Base-by-base conservation (phyloP, 1,139 yeast species). In the Taphrina sp. region DNA sequence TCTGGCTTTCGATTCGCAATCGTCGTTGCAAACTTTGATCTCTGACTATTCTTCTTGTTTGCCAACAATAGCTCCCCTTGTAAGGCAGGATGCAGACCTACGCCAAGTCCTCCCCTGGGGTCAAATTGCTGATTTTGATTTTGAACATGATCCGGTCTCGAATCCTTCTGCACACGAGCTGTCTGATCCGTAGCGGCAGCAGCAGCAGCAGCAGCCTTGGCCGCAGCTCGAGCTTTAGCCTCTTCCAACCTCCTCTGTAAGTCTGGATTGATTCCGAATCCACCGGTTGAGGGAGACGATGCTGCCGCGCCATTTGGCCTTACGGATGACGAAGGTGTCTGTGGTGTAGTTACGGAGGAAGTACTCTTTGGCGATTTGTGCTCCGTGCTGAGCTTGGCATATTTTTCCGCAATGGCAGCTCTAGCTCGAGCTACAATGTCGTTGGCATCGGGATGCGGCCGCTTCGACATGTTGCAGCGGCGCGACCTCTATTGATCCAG, bases 11-110 rank as follows among this genome's bases (percentile, higher is more conserved):
- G 46, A 16, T 26, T 46, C 16, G 55, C 56, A 33, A 29, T 52
- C 5, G 42, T 39, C 36, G 43, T 47, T 10, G 59, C 51, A 29
- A 44, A 58, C 33, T 47, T 47, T 24, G 46, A 37, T 16, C 49
- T 55, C n/a, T 52, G 56, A 35, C 52, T 47, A 20, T 36, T 33
- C 8, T 29, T 39, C 23, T 33, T 33, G 24, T 19, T 55, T 14
- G 44, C 43, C 22, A 46, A 46, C 24, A 39, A 14, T 38, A 56
- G 16, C 45, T 52, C 58, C 2, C 36, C 58, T 28, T 61, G 58
- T 12, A 63, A 59, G 3, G 63, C 63, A 1, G 65, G 65, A 56
- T 63, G 65, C 8, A 63, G 58, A 2, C 64, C 63, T 38, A 63
- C 63, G 31, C 58, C 60, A 22, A 63, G 60, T 8, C 65, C 65